Base-by-base conservation (phyloP, 2,329 filamentous ascomycete genomes). In the Botrytis squamosa region DNA sequence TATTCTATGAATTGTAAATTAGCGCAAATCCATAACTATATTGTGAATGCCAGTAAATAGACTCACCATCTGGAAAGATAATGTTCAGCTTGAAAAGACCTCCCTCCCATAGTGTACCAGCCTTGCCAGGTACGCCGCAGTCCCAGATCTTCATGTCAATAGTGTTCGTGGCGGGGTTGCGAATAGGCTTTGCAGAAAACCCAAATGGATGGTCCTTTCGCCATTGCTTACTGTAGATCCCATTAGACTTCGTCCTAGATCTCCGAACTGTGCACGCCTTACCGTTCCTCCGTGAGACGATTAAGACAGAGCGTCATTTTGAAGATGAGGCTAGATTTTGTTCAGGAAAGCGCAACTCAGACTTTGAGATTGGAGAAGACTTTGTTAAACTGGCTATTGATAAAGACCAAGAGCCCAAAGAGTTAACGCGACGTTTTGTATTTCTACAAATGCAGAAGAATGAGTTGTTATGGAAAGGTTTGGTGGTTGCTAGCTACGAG, bases 101-200 rank as follows among this genome's bases (percentile, higher is more conserved):
- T n/a, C 95, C 95, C 81, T 97, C 95, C 96, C 96, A 99, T 36
- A 98, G 91, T 0, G 97, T 99, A 86, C 97, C 96, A 75, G 97
- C 91, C 82, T 97, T 98, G 80, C 97, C 96, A 5, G 96, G 96
- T 62, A 99, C 93, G 62, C 95, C 95, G 80, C 96, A 98, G 80
- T 98, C 95, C 96, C 96, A 99, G 77, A 90, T 89, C 87, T 98
- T 97, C 76, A 99, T 87, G 81, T 99, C 96, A 70, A 98, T 88
- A 1, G 94, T 90, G 72, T 94, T 95, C 77, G 93, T 88, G 29
- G 91, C 83, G 33, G 71, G 71, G 76, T 90, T 95, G 78, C 95
- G 92, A 76, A 91, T 86, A 20, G 97, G 96, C 81, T 95, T 93
- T 38, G 96, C 96, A 83, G 93, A 97, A 85, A 99, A 99, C 75